phyloP scores from a whole-genome alignment of 345 rosid species.

The thale cress (Arabidopsis thaliana) region TAIR10.1 NC_003076.8:3863001-3863500 shows the following conservation, averaged over 20 bases:
- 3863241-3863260: background rate
- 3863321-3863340: constrained; percentile 87
- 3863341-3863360: constrained; percentile 88
- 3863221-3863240: background rate
- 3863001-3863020: background rate
- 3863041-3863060: background rate
- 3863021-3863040: background rate
- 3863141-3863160: constrained; percentile 22
- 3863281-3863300: constrained; percentile 72
- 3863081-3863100: constrained; percentile 30
- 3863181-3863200: constrained; percentile 23
- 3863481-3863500: constrained; percentile 47
- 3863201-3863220: constrained; percentile 30
- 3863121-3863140: constrained; percentile 37
- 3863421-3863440: constrained; percentile 72
- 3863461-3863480: constrained; percentile 60
- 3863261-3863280: background rate
- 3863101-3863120: constrained; percentile 3
- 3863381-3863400: constrained; percentile 92
- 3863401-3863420: constrained; percentile 95
- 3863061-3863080: constrained; percentile 1
- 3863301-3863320: constrained; percentile 70
- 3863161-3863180: constrained; percentile 2
- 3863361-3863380: constrained; percentile 81
- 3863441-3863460: constrained; percentile 57